Base-by-base conservation (phyloP, 768 basidiomycete species). In the Gymnopilus junonius region DNA sequence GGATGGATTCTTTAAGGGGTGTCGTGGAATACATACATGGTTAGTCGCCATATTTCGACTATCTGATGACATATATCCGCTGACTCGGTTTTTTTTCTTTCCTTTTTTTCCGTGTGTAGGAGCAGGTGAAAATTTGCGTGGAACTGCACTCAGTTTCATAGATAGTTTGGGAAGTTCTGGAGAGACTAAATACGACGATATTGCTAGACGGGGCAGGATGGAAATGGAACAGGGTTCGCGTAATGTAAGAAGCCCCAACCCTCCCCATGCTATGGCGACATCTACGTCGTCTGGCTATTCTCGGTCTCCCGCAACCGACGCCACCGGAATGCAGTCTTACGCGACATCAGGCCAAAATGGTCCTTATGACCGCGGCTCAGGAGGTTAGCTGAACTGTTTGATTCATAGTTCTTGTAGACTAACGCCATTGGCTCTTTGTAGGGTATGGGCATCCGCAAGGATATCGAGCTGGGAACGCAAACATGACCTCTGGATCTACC, bases 121-220 rank as follows among this genome's bases (percentile, higher is more conserved):
- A 3, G 29, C 79, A 1, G 81, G 82, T 7, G 83, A 85, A 37
- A 78, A 73, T 43, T 59, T 84, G 5, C 78, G 82, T 25, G 84
- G 84, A 7, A 76, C 81, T 0, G 61, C 76, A 8, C 67, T 83
- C 48, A 77, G 78, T 11, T 76, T 77, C 3, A 63, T 82, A 10
- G 82, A 84, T 58, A 71, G 73, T 1, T 37, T 76, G 10, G 66
- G 74, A 2, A 69, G 72, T 5, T 65, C 72, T 12, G 69, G 70
- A 0, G 70, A 69, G 5, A 61, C 67, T 6, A 73, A 70, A 15
- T 72, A 83, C 6, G 77, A 79, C 4, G 77, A 78, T 3, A 74
- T 81, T 6, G 74, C 72, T 0, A 45, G 68, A 5, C 69, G 76
- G 45, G 84, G 84, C 1, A 73, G 77, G 20, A 32, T 72, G 31